Percentiles rank a stretch among this genome's conserved stretches.
phyloP scores from a whole-genome alignment of 179 eudicot species.

The Dionaea muscipula region DNA sequence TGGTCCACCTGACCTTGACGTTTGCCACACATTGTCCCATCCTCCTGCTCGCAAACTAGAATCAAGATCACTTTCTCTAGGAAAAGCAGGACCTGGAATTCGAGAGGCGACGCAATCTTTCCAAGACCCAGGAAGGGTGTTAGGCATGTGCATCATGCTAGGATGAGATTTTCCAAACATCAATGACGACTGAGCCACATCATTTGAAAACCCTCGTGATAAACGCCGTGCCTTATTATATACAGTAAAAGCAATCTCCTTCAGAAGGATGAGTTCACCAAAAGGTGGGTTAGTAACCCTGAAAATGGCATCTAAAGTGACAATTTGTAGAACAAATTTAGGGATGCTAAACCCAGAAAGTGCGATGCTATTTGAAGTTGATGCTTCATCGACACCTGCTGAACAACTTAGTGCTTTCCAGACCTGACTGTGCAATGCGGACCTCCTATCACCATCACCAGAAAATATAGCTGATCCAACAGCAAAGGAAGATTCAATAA shows the following conservation, averaged over 20 bases:
- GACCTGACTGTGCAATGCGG: slow-evolving; percentile 58
- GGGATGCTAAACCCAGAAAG: slow-evolving; percentile 90
- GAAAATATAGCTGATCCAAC: slow-evolving; percentile 58
- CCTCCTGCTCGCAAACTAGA: slow-evolving; percentile 52
- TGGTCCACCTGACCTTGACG: slow-evolving; percentile 57
- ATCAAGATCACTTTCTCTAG: slow-evolving; percentile 75
- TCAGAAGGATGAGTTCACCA: slow-evolving; percentile 60
- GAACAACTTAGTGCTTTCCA: slow-evolving; percentile 74
- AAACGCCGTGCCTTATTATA: slow-evolving; percentile 89
- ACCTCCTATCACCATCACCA: slow-evolving; percentile 73
- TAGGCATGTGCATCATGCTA: slow-evolving; percentile 47
- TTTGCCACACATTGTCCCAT: slow-evolving; percentile 91
- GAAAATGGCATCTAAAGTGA: slow-evolving; percentile 77
- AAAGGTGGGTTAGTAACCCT: slow-evolving; percentile 76
- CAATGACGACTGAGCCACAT: slow-evolving; percentile 36
- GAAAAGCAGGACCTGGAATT: slow-evolving; percentile 41
- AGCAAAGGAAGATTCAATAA: slow-evolving; percentile 69
- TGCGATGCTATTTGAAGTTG: slow-evolving; percentile 60
- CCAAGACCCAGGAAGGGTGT: slow-evolving; percentile 83
- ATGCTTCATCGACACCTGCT: slow-evolving; percentile 78
- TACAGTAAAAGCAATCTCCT: slow-evolving; percentile 92
- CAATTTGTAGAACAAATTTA: slow-evolving; percentile 73
- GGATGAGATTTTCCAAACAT: slow-evolving; percentile 59
- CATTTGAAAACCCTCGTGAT: slow-evolving; percentile 51
- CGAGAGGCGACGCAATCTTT: slow-evolving; percentile 75